phyloP scores from a whole-genome alignment of 192 early-diverging fungal species.

The Geranomyces michiganensis region DNA sequence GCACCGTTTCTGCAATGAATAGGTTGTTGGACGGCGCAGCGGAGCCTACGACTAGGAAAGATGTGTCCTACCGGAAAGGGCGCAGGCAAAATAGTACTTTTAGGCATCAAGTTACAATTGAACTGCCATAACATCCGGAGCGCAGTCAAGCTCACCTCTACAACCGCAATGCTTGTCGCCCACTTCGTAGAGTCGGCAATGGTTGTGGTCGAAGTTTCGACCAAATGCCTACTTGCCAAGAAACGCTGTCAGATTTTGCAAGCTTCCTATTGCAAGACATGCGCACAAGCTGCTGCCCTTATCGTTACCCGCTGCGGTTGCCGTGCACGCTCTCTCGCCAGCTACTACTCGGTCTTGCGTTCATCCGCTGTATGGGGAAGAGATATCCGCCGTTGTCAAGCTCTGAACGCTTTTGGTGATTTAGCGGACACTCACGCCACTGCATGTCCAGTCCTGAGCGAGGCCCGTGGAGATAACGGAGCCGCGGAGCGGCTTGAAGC shows the following conservation, averaged over 20 bases:
- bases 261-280: neutral
- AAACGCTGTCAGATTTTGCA: neutral
- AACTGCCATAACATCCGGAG: neutral
- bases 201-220: neutral
- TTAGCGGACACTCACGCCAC: neutral
- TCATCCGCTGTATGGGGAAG: neutral
- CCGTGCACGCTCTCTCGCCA: neutral
- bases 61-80: slow-evolving; percentile 38
- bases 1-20: slow-evolving; percentile 43
- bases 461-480: slow-evolving; percentile 2
- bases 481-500: neutral
- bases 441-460: neutral
- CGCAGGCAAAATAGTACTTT: no score
- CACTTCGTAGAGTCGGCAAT: slow-evolving; percentile 13
- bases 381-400: neutral
- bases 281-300: neutral
- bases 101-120: neutral
- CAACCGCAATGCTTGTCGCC: slow-evolving; percentile 26
- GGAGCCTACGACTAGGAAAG: slow-evolving; percentile 46
- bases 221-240: neutral
- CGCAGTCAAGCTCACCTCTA: slow-evolving; percentile 13
- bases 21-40: slow-evolving; percentile 45
- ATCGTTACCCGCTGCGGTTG: neutral
- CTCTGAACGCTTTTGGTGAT: neutral
- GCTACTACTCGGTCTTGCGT: neutral